Base-by-base conservation (phyloP, 257 asterid genomes). In the Capsicum rhomboideum region DNA sequence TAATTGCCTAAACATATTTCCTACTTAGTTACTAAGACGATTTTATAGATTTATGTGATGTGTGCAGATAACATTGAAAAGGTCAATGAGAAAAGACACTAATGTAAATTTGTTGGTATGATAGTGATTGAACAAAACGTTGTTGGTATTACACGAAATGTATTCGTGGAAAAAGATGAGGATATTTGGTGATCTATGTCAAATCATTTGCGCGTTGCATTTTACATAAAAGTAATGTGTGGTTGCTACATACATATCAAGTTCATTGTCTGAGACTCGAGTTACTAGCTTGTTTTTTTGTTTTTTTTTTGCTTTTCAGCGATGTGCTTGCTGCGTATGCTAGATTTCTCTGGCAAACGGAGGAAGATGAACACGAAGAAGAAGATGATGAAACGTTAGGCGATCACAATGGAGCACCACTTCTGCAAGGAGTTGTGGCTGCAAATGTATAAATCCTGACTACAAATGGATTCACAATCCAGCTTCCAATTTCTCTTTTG, bases 271-370 rank as follows among this genome's bases (percentile, higher is more conserved):
- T 14, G 29, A 56, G n/a, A 61, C 37, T 0, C n/a, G 10, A 63
- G 42, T 63, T 63, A 28, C 34, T 18, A 20, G 46, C 64, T 21
- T 14, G 82, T 44, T n/a, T n/a, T n/a, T n/a, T 34, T 34, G 40
- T 5, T 2, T 34, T 4, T 5, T 42, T 86, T 63, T 26, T 74
- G 63, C 59, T 85, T 87, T 87, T 78, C 98, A 96, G 98, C 88
- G 54, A 87, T 18, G 93, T 92, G 83, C 94, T 94, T 52, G 99
- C 92, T 11, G 93, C 98, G 56, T 92, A 92, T 85, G 97, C 99
- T 12, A 92, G 90, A 68, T 93, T 94, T 89, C 94, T 94, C 31
- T 96, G 99, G 99, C 97, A 95, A 80, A 80, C 82, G 0, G 95
- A 90, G 49, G 94, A 84, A 4, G 95, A 91, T 37, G 84, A 66